Percentiles rank a stretch among this genome's conserved stretches.
phyloP scores from a whole-genome alignment of 2,329 filamentous ascomycete species.

The Daldinia sp. region DNA sequence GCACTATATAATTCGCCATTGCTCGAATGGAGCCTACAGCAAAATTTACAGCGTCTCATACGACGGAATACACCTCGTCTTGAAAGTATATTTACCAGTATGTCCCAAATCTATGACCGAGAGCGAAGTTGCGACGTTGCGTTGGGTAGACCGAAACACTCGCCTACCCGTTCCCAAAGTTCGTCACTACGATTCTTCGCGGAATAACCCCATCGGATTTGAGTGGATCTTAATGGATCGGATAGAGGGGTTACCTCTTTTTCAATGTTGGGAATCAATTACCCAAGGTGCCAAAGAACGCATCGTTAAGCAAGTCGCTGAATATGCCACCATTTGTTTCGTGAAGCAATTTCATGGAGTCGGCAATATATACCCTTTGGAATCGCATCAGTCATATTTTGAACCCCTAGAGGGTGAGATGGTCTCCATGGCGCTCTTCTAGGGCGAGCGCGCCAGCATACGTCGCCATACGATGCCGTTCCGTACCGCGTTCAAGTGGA shows the following conservation, averaged over 20 bases:
- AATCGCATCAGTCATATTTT: neutral
- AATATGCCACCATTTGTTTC: constrained; percentile 37
- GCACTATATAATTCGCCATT: constrained; percentile 33
- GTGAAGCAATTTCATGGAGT: constrained; percentile 38
- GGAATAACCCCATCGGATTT: constrained; percentile 41
- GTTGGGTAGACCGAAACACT: constrained; percentile 39
- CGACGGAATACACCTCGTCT: constrained; percentile 44
- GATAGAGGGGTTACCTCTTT: constrained; percentile 41
- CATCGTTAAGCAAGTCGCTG: constrained; percentile 44
- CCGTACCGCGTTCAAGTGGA: constrained; percentile 35
- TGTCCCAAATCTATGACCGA: constrained; percentile 41
- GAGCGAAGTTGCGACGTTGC: constrained; percentile 46
- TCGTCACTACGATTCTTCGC: constrained; percentile 33
- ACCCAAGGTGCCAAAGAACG: constrained; percentile 38
- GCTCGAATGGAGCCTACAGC: constrained; percentile 37
- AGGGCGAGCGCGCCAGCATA: constrained; percentile 39
- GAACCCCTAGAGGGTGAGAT: constrained; percentile 36
- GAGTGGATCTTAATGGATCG: constrained; percentile 47
- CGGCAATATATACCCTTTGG: constrained; percentile 42
- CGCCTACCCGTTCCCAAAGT: constrained; percentile 42
- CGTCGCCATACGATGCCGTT: constrained; percentile 33
- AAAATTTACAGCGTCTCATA: constrained; percentile 40
- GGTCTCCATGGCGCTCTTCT: constrained; percentile 45
- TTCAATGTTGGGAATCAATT: constrained; percentile 40
- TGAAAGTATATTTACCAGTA: constrained; percentile 43